These are phyloP conservation scores for Fusarium oligoseptatum DNA, from an alignment of 2,329 filamentous ascomycete species.

Conservation along the genomic window DNA sequence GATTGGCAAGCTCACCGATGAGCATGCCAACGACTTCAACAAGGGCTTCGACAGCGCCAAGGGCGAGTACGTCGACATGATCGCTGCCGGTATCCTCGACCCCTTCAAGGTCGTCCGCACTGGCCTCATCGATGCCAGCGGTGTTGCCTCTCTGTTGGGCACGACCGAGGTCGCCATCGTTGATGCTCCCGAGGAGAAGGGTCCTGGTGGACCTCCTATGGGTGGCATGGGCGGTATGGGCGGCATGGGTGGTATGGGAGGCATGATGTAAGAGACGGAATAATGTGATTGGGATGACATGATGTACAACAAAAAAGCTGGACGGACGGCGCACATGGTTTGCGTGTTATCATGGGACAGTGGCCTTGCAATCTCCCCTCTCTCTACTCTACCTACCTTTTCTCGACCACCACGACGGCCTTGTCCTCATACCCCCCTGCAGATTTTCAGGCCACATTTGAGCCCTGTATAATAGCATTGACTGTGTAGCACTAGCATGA, in stretches of 20 bases:
- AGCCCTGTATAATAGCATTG: slow-evolving; percentile 53
- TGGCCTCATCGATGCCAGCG: slow-evolving; percentile 92
- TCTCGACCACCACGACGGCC: slow-evolving; percentile 33
- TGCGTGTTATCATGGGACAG: slow-evolving; percentile 60
- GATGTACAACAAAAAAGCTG: slow-evolving; percentile 49
- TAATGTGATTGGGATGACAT: slow-evolving; percentile 37
- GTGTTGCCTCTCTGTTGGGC: slow-evolving; percentile 95
- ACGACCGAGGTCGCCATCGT: slow-evolving; percentile 99
- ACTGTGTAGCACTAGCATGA: slow-evolving; percentile 49
- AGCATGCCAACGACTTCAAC: slow-evolving; percentile 94
- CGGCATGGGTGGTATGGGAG: slow-evolving; percentile 68
- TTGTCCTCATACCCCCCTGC: slow-evolving; percentile 47
- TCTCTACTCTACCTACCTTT: slow-evolving; percentile 32
- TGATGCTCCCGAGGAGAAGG: slow-evolving; percentile 95
- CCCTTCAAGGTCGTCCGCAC: slow-evolving; percentile 99
- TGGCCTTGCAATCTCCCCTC: slow-evolving; percentile 53
- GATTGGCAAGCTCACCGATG: slow-evolving; percentile 97
- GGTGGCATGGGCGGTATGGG: slow-evolving; percentile 76
- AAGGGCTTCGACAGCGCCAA: slow-evolving; percentile 97
- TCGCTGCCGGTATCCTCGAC: slow-evolving; percentile 94
- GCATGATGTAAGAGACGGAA: slow-evolving; percentile 68
- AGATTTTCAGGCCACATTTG: slow-evolving; percentile 47
- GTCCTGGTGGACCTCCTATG: slow-evolving; percentile 69
- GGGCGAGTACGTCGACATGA: slow-evolving; percentile 99
- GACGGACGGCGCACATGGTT: slow-evolving; percentile 61